Conservation (phyloP, 768 basidiomycete genomes). For the Xerocomus spinulosus region DNA sequence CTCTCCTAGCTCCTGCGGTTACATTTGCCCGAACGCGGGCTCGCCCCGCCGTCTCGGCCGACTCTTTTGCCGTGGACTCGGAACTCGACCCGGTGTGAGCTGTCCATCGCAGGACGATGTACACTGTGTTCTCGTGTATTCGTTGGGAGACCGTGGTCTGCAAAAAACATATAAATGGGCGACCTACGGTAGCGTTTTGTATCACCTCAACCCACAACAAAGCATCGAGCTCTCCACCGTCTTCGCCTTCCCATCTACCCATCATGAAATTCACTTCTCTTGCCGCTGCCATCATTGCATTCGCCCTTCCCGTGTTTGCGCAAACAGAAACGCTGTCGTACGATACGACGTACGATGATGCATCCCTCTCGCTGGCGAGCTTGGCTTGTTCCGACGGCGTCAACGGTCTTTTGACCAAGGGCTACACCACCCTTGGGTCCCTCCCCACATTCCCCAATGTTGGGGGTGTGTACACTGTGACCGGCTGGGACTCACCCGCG, state of each 20-base stretch:
- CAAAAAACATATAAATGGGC: slow-evolving; percentile 12
- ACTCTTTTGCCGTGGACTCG: not conserved
- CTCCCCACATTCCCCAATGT: slow-evolving; percentile 31
- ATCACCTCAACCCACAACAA: not conserved
- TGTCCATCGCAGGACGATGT: not conserved
- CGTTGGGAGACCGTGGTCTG: not conserved
- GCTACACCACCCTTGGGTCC: slow-evolving; percentile 30
- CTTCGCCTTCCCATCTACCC: not conserved
- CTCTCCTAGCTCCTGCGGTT: too few relatives aligned
- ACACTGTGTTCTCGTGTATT: not conserved
- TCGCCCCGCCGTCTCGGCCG: slow-evolving; percentile 3
- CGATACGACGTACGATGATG: slow-evolving; percentile 29
- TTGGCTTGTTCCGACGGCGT: slow-evolving; percentile 33
- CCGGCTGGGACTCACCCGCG: slow-evolving; percentile 22
- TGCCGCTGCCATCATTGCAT: slow-evolving; percentile 4
- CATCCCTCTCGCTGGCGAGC: slow-evolving; percentile 9
- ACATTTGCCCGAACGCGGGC: not conserved
- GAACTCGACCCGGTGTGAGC: not conserved
- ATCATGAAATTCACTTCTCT: slow-evolving; percentile 26
- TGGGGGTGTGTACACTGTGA: slow-evolving; percentile 31
- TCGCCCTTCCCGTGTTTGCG: slow-evolving; percentile 17
- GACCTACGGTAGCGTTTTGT: not conserved
- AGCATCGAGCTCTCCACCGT: not conserved
- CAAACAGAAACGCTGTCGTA: slow-evolving; percentile 21
- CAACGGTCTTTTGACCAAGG: slow-evolving; percentile 27